These are phyloP conservation scores for Trametes sp. DNA, from an alignment of 1,284 basidiomycete species.

Conservation along the genomic window DNA sequence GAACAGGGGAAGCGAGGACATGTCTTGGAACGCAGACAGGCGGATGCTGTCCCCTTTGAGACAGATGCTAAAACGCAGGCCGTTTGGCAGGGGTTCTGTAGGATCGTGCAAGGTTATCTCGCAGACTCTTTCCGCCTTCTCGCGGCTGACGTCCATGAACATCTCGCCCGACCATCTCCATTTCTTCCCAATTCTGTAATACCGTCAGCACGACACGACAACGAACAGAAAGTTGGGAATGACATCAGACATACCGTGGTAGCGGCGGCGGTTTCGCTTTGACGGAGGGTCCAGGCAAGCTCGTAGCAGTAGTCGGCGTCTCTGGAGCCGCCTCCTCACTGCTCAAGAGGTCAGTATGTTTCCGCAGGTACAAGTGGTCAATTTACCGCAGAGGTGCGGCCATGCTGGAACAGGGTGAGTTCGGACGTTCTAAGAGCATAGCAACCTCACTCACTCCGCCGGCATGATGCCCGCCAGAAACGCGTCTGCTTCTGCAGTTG, in stretches of 20 bases:
- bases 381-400: slow-evolving; percentile 44
- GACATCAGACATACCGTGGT: slow-evolving; percentile 22
- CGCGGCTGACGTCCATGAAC: slow-evolving; percentile 39
- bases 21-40: slow-evolving; percentile 55
- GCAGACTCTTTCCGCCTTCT: slow-evolving; percentile 53
- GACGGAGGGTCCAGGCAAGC: not conserved
- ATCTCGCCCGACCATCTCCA: slow-evolving; percentile 48
- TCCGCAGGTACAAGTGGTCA: no score
- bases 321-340: slow-evolving; percentile 22
- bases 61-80: slow-evolving; percentile 56
- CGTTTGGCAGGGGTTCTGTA: slow-evolving; percentile 48
- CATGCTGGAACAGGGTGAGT: slow-evolving; percentile 37
- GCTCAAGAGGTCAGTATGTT: not conserved
- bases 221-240: not conserved
- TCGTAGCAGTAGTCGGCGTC: slow-evolving; percentile 20
- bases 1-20: slow-evolving; percentile 53
- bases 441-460: slow-evolving; percentile 42
- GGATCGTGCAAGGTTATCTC: slow-evolving; percentile 55
- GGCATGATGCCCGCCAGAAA: slow-evolving; percentile 52
- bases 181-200: slow-evolving; percentile 39
- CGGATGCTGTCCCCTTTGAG: slow-evolving; percentile 51
- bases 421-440: not conserved
- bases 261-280: slow-evolving; percentile 9
- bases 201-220: not conserved
- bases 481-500: slow-evolving; percentile 38